A percentile compares a stretch with the other conserved stretches of the same genome.
phyloP scores from a whole-genome alignment of 2,329 filamentous ascomycete genomes.

The Aplosporella prunicola region DNA sequence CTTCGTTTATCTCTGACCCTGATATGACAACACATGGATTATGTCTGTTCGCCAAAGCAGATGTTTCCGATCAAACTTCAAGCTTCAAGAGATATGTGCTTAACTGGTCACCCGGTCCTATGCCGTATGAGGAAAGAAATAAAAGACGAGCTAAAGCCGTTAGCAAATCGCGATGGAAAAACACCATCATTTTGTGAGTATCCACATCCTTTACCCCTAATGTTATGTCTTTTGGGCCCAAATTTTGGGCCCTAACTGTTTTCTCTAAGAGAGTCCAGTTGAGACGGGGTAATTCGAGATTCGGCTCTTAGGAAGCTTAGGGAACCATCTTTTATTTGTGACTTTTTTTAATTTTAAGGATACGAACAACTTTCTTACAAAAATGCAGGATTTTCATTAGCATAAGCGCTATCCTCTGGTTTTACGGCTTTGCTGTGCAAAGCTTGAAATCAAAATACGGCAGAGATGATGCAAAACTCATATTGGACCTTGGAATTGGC shows the following conservation, averaged over 20 bases:
- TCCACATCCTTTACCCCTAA: too few relatives aligned
- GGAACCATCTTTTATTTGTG: too few relatives aligned
- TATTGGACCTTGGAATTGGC: background rate
- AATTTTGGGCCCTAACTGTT: too few relatives aligned
- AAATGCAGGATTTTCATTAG: background rate
- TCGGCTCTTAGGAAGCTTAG: too few relatives aligned
- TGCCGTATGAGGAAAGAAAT: background rate
- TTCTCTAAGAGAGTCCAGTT: too few relatives aligned
- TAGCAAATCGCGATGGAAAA: background rate
- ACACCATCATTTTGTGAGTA: background rate
- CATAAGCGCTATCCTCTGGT: background rate
- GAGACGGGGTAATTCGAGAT: too few relatives aligned
- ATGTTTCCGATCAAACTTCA: background rate
- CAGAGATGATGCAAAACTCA: background rate
- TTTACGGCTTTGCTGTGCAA: background rate
- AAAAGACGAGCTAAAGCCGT: background rate
- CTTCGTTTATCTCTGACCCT: constrained; percentile 14
- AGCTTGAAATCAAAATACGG: background rate
- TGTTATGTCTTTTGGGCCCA: too few relatives aligned
- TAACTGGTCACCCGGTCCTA: background rate
- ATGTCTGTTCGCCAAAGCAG: constrained; percentile 11
- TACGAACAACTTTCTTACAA: too few relatives aligned
- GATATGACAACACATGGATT: constrained; percentile 12
- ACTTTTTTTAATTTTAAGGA: too few relatives aligned
- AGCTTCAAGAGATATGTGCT: background rate